phyloP scores from a whole-genome alignment of 108 stramenopile genomes.

The Pseudonitzschia delicatissima region DNA sequence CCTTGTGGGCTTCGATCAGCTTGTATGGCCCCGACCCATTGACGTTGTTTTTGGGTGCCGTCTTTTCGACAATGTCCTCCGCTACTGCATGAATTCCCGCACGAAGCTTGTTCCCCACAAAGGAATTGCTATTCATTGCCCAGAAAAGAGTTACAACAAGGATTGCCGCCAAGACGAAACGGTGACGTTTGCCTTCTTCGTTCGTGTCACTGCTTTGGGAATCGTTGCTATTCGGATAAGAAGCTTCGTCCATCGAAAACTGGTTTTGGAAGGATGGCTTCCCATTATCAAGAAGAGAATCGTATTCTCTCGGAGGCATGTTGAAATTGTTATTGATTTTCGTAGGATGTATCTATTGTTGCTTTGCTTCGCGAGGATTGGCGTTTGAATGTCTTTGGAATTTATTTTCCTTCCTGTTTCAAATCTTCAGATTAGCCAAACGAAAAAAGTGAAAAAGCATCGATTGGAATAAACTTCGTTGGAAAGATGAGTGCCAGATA shows the following conservation, averaged over 20 bases:
- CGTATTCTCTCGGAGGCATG: conserved; percentile 24
- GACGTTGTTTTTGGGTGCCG: background rate
- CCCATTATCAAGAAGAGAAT: background rate
- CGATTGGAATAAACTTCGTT: too few species aligned
- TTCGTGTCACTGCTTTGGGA: background rate
- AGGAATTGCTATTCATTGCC: background rate
- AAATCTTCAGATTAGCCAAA: too few species aligned
- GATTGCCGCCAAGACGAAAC: background rate
- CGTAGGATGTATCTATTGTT: too few species aligned
- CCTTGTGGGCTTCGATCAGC: conserved; percentile 55
- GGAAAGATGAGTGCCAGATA: too few species aligned
- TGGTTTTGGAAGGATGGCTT: background rate
- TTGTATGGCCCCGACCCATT: conserved; percentile 48
- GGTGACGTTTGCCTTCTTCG: background rate
- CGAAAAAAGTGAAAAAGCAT: too few species aligned
- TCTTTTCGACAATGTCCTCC: background rate
- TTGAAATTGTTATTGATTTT: too few species aligned
- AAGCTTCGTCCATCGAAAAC: conserved; percentile 10
- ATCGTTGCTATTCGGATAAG: background rate
- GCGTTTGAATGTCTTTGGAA: too few species aligned
- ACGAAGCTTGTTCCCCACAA: background rate
- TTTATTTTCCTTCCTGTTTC: too few species aligned
- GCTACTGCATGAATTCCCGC: background rate
- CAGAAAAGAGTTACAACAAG: background rate
- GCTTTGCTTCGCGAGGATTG: too few species aligned